A percentile compares a stretch with the other conserved stretches of the same genome.
Conservation (phyloP, 176 grass and related monocot species). For the Typha latifolia region DNA sequence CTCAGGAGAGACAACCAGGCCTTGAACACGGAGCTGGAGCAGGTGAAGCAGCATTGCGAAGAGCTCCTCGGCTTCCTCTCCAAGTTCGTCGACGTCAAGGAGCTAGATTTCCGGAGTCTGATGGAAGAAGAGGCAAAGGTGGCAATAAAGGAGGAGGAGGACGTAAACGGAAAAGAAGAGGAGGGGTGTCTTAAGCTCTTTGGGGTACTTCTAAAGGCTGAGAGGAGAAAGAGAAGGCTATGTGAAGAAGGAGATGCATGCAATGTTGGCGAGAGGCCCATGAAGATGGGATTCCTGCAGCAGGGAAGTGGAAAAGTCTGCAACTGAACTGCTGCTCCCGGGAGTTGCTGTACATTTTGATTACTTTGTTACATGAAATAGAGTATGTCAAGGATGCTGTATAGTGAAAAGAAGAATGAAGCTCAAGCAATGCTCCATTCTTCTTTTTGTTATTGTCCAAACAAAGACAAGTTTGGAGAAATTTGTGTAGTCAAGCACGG, state of each 20-base stretch:
- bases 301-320: conserved; percentile 26
- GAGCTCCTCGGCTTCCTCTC: conserved; percentile 33
- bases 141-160: neutral
- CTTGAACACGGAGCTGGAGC: conserved; percentile 20
- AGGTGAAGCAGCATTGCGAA: conserved; percentile 12
- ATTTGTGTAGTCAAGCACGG: neutral
- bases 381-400: neutral
- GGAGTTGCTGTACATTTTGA: no score
- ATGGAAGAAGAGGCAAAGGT: conserved; percentile 4
- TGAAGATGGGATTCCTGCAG: conserved; percentile 32
- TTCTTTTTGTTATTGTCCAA: neutral
- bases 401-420: neutral
- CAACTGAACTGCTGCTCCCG: conserved; percentile 17
- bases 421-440: neutral
- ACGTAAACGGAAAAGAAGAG: neutral
- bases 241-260: conserved; percentile 23
- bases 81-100: conserved; percentile 19
- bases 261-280: conserved; percentile 10
- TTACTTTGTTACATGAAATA: neutral
- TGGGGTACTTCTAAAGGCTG: conserved; percentile 22
- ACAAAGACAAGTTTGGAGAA: neutral
- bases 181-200: conserved; percentile 32
- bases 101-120: conserved; percentile 13
- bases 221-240: conserved; percentile 20
- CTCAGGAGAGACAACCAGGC: conserved; percentile 27